Evolutionary conservation across 345 rosid species (phyloP).

Genomic region (Laguncularia racemosa): DNA sequence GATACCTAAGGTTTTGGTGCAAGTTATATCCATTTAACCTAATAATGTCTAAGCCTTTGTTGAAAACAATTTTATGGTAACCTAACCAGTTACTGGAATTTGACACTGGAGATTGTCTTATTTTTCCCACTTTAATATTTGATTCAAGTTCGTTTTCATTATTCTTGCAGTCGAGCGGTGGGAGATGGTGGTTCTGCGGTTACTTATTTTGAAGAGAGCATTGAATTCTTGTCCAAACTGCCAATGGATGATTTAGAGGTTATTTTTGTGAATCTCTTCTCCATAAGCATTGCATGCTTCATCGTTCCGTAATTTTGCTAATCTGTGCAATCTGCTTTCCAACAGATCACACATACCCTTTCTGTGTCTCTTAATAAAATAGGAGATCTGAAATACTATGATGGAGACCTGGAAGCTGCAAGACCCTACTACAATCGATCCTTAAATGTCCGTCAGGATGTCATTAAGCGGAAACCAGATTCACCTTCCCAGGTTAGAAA

Average conservation of each 20-base stretch:
- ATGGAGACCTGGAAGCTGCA: constrained; percentile 71
- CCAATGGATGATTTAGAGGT: constrained; percentile 87
- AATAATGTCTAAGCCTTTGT: too few species aligned
- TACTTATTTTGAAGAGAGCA: constrained; percentile 80
- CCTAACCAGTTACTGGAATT: too few species aligned
- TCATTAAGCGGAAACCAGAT: constrained; percentile 42
- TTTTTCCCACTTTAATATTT: neutral
- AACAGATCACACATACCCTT: constrained; percentile 78
- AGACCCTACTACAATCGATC: constrained; percentile 71
- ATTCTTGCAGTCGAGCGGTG: constrained; percentile 70
- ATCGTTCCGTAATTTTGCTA: neutral
- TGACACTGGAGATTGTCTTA: neutral
- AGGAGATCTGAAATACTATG: constrained; percentile 94
- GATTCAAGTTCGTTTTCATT: constrained; percentile 3
- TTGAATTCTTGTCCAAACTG: constrained; percentile 62
- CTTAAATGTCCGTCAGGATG: constrained; percentile 70
- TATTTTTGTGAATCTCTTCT: constrained; percentile 3
- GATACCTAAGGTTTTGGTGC: too few species aligned
- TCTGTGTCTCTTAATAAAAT: constrained; percentile 95
- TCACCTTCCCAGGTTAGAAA: constrained; percentile 68
- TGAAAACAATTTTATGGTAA: neutral
- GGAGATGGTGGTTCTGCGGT: constrained; percentile 78
- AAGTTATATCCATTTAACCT: too few species aligned
- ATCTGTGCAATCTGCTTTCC: constrained; percentile 6
- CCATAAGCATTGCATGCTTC: neutral